Evolutionary conservation across 2,329 filamentous ascomycete genomes (phyloP), one percentile per base, ranked within the genome.

Genomic region (Byssoonygena ceratinophila): DNA sequence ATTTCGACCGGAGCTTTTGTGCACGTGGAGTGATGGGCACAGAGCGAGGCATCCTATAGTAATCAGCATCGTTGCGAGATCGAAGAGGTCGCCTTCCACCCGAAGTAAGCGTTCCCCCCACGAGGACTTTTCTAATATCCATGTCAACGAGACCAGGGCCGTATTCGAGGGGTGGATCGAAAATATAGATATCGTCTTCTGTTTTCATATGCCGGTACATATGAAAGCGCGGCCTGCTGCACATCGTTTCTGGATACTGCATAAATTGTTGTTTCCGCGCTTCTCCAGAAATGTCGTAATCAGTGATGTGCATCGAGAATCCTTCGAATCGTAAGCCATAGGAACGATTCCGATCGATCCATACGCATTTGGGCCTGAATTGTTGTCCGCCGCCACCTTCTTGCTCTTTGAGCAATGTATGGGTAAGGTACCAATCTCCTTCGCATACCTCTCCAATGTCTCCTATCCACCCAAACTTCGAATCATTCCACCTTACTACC

Each of bases 91-190:
- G 22, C 7, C 47, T 34, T 9, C n/a, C 11, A 3, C 4, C 20
- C n/a, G n/a, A n/a, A 11, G 47, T 41, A 2, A 41, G 36, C 12
- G 32, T 50, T 6, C 47, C 47, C 6, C 36, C 36, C 23, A 50
- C 47, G 1, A 50, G n/a, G 1, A 50, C 47, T 36, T 46, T 47
- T 43, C 59, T 55, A 12, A 58, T 52, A 25, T 58, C 58, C 20
- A 49, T 47, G 22, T 57, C 55, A 0, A 57, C 53, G 2, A 54
- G n/a, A 39, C 57, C 63, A 47, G 0, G 48, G 7, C 58, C 50
- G 48, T 65, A 64, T n/a, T 63, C 48, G 36, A 65, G 54, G 1
- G 54, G 52, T 12, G 61, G 61, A 22, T 61, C 51, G 55, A 63
- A 65, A 34, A 62, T 57, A 14, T 60, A 61, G 20, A 63, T 57